Evolutionary conservation across 2,329 filamentous ascomycete species (phyloP).

Genomic region (Ophiostoma fasciatum): DNA sequence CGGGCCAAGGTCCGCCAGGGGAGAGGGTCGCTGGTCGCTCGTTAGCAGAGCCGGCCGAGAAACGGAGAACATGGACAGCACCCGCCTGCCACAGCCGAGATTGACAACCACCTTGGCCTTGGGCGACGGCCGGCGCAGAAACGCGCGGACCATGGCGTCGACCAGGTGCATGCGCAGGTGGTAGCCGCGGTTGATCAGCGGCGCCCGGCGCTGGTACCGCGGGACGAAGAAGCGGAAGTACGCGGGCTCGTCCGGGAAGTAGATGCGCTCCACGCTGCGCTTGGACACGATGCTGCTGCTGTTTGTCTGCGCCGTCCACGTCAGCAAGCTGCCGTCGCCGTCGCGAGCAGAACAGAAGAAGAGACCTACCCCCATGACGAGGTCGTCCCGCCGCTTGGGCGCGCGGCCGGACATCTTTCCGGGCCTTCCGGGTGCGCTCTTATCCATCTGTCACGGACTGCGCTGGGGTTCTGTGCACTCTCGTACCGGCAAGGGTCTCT

Average conservation of each 20-base stretch:
- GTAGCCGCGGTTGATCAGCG: constrained; percentile 81
- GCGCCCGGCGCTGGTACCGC: constrained; percentile 69
- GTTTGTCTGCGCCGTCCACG: constrained; percentile 47
- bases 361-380: constrained; percentile 36
- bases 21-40: constrained; percentile 54
- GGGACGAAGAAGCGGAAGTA: constrained; percentile 81
- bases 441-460: no score
- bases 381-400: constrained; percentile 26
- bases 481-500: no score
- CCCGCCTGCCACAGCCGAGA: constrained; percentile 80
- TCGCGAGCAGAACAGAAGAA: background rate
- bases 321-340: background rate
- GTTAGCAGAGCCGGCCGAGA: background rate
- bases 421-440: no score
- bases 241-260: constrained; percentile 61
- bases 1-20: constrained; percentile 69
- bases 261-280: constrained; percentile 78
- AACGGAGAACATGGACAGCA: constrained; percentile 11
- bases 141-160: constrained; percentile 58
- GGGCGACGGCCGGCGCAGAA: constrained; percentile 38
- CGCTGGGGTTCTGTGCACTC: no score
- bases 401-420: constrained; percentile 1
- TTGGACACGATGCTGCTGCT: constrained; percentile 88
- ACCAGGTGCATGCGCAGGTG: constrained; percentile 75
- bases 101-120: constrained; percentile 65